phyloP scores from a whole-genome alignment of 164 flowering plant genomes.

The Paratinospora sagittata region DNA sequence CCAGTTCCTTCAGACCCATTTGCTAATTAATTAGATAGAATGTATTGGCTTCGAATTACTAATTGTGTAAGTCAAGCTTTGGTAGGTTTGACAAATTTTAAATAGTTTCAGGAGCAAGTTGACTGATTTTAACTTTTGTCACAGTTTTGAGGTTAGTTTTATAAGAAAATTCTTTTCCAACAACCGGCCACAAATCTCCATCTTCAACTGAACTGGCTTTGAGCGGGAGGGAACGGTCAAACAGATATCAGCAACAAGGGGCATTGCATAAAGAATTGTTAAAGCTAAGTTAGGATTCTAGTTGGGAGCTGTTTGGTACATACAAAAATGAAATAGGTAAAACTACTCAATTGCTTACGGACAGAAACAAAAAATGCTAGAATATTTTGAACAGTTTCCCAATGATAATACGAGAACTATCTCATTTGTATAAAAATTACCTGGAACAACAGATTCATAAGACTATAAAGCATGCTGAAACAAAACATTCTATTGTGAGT shows the following conservation, averaged over 20 bases:
- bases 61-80: not conserved
- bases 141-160: not conserved
- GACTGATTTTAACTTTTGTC: not conserved
- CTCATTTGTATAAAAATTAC: not conserved
- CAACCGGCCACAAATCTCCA: not conserved
- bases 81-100: not conserved
- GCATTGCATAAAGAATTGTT: not conserved
- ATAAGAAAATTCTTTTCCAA: not conserved
- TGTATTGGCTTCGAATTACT: not conserved
- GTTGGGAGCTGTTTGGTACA: not conserved
- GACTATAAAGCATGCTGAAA: not conserved
- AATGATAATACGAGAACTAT: not conserved
- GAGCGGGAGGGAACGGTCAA: not conserved
- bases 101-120: not conserved
- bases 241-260: not conserved
- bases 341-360: not conserved
- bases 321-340: not conserved
- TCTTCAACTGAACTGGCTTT: not conserved
- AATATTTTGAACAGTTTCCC: not conserved
- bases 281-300: not conserved
- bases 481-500: not conserved
- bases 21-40: not conserved
- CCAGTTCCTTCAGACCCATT: not conserved
- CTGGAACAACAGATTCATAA: not conserved
- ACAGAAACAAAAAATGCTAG: not conserved